Base-by-base conservation (phyloP, 768 basidiomycete species). In the Phaeotremella skinneri region DNA sequence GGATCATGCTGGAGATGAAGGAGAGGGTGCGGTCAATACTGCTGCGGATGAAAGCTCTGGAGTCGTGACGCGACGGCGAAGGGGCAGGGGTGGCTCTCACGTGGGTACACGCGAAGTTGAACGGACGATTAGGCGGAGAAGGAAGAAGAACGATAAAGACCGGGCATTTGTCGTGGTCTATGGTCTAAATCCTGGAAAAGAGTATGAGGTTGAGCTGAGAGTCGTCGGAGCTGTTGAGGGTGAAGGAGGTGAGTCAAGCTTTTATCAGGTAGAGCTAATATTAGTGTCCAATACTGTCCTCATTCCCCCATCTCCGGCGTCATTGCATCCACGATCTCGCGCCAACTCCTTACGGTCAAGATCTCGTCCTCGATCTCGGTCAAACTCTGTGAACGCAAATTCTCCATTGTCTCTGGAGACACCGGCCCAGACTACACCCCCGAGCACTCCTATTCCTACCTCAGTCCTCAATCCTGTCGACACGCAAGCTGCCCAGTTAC, bases 91-190 rank as follows among this genome's bases (percentile, higher is more conserved):
- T 4, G 51, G 41, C n/a, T 52, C 62, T 6, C 55, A 52, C 6
- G 17, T 26, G 16, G 49, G 47, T 47, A 57, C 41, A 51, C 43
- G 43, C 50, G 50, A 51, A 20, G n/a, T 56, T 17, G 52, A 30
- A 41, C 37, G 37, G 55, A 60, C 48, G 43, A 63, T 29, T 31
- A 39, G 42, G 62, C 34, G 56, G 31, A 5, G 56, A 41, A 52
- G 50, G 56, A 48, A 51, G 45, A 63, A 61, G 45, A 48, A 55
- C 43, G 66, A 64, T n/a, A 81, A 82, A 0, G 91, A 93, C 64
- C 88, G 94, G 70, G 92, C 90, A 0, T 84, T 93, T 56, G 90
- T 96, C 52, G 89, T 94, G 58, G 84, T 97, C 26, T 92, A 91
- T 59, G 90, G 90, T 1, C 81, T 97, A 47, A 83, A 88, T 80